phyloP scores from a whole-genome alignment of 2,329 filamentous ascomycete species.

The Alternaria rosae region DNA sequence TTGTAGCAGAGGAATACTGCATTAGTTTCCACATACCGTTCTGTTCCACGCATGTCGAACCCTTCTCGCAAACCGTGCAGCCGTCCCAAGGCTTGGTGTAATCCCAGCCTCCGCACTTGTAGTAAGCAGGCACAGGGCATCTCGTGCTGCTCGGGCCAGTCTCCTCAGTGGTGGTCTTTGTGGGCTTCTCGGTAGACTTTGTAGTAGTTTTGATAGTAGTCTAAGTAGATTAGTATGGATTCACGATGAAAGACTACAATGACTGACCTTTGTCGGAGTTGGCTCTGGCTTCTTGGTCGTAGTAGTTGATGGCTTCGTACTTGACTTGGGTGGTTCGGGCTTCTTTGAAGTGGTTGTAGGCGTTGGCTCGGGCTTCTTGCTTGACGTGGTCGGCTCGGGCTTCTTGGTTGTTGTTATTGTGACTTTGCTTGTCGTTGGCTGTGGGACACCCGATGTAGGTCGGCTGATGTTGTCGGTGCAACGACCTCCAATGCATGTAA shows the following conservation, averaged over 20 bases:
- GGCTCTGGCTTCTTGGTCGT: constrained; percentile 13
- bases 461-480: constrained; percentile 22
- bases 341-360: constrained; percentile 1
- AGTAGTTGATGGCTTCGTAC: constrained; percentile 4
- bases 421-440: constrained; percentile 17
- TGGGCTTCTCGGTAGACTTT: constrained; percentile 14
- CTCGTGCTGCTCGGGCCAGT: constrained; percentile 38
- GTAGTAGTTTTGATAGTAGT: constrained; percentile 16
- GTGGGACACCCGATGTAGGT: constrained; percentile 7
- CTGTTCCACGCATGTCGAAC: constrained; percentile 35
- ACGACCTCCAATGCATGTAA: constrained; percentile 33
- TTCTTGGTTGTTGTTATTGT: constrained; percentile 18
- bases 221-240: not conserved
- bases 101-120: constrained; percentile 39
- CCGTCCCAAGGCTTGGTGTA: constrained; percentile 36
- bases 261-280: constrained; percentile 13
- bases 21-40: constrained; percentile 31
- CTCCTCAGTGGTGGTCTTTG: constrained; percentile 23
- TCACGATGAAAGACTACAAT: not conserved
- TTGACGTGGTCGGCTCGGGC: constrained; percentile 13
- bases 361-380: constrained; percentile 9
- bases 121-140: constrained; percentile 43
- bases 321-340: not conserved
- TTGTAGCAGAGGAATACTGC: not conserved
- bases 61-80: constrained; percentile 37